These are phyloP conservation scores for Mrakia frigida DNA, from an alignment of 768 basidiomycete species.

Conservation along the genomic window DNA sequence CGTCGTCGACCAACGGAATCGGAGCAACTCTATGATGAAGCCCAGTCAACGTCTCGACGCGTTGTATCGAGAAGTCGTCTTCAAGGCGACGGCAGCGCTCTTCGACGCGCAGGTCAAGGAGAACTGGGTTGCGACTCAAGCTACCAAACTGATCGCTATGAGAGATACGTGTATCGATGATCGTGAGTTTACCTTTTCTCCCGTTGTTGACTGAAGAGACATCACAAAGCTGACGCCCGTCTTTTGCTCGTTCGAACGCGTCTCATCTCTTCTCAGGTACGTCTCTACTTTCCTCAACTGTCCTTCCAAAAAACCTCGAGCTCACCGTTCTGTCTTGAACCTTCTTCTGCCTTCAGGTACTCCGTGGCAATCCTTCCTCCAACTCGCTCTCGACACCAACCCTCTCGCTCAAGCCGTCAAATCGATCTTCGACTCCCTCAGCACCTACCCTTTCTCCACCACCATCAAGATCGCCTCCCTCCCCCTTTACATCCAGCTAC, in stretches of 20 bases:
- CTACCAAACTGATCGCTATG: slow-evolving; percentile 61
- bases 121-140: slow-evolving; percentile 79
- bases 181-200: slow-evolving; percentile 36
- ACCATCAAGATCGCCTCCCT: slow-evolving; percentile 26
- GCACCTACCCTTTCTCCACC: slow-evolving; percentile 22
- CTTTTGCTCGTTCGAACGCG: not conserved
- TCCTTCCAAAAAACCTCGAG: too few relatives aligned
- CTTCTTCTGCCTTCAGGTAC: not conserved
- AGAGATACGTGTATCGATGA: slow-evolving; percentile 61
- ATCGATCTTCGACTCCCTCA: slow-evolving; percentile 15
- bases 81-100: slow-evolving; percentile 83
- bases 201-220: not conserved
- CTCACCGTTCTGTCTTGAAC: too few relatives aligned
- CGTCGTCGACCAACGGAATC: slow-evolving; percentile 79
- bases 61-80: slow-evolving; percentile 82
- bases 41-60: slow-evolving; percentile 51
- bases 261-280: too few relatives aligned
- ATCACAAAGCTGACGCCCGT: not conserved
- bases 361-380: slow-evolving; percentile 12
- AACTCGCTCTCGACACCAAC: slow-evolving; percentile 14
- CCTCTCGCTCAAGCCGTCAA: slow-evolving; percentile 23
- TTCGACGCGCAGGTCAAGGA: slow-evolving; percentile 83
- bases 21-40: slow-evolving; percentile 30
- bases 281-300: not conserved
- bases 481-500: slow-evolving; percentile 29